phyloP scores from a whole-genome alignment of 441 rosid genomes.

The Biscutella laevigata region DNA sequence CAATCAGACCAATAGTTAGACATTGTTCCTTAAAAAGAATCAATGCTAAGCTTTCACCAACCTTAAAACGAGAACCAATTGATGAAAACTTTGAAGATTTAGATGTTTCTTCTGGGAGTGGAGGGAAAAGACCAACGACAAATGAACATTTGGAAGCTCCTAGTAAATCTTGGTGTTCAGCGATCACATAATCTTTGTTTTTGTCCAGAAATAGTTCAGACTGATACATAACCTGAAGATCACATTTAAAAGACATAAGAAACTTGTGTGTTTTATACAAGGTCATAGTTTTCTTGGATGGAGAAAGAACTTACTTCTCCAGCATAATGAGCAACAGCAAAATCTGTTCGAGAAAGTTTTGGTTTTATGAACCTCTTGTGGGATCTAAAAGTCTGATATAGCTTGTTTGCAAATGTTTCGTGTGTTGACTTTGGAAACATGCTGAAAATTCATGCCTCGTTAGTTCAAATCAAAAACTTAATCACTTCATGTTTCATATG shows the following conservation, averaged over 20 bases:
- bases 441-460: slow-evolving; percentile 38
- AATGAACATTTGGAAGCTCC: slow-evolving; percentile 71
- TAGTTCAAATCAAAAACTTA: slow-evolving; percentile 10
- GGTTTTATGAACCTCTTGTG: slow-evolving; percentile 96
- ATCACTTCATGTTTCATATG: not conserved
- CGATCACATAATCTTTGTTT: slow-evolving; percentile 96
- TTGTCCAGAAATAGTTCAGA: slow-evolving; percentile 95
- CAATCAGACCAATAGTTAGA: slow-evolving; percentile 12
- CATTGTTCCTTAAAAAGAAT: not conserved
- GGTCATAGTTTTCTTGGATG: not conserved
- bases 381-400: slow-evolving; percentile 81
- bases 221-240: slow-evolving; percentile 85
- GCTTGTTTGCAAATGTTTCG: slow-evolving; percentile 91
- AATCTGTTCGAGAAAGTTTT: slow-evolving; percentile 90
- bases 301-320: slow-evolving; percentile 60
- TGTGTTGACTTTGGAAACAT: slow-evolving; percentile 99
- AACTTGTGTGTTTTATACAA: not conserved
- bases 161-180: slow-evolving; percentile 91
- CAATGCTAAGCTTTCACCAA: slow-evolving; percentile 22
- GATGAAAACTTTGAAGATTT: slow-evolving; percentile 96
- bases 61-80: slow-evolving; percentile 97
- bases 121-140: slow-evolving; percentile 90
- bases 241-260: slow-evolving; percentile 7
- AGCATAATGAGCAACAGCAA: slow-evolving; percentile 84
- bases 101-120: slow-evolving; percentile 75